phyloP scores from a whole-genome alignment of 345 rosid species.

The Bruguiera sexangula region DNA sequence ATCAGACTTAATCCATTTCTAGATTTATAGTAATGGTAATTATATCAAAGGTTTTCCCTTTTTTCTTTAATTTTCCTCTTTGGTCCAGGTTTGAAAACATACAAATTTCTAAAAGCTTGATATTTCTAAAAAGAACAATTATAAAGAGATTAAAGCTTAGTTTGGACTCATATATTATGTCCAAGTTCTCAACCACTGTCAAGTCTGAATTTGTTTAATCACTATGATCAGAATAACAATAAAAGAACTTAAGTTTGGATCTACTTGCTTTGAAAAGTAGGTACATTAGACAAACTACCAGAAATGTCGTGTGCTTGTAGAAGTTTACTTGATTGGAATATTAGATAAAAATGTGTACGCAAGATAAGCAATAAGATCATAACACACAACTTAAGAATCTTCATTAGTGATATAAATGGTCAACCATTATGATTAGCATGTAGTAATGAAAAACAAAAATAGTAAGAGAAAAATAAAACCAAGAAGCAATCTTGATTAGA shows the following conservation, averaged over 20 bases:
- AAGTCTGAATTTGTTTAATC: neutral
- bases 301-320: neutral
- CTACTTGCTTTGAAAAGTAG: constrained; percentile 6
- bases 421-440: neutral
- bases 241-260: neutral
- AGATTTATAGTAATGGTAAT: too few species aligned
- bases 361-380: constrained; percentile 1
- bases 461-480: neutral
- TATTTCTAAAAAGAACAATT: neutral
- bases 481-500: constrained; percentile 13
- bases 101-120: neutral
- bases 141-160: neutral
- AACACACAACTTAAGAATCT: constrained; percentile 11
- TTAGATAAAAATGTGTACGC: constrained; percentile 3
- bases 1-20: too few species aligned
- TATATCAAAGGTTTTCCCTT: too few species aligned
- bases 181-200: neutral
- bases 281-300: neutral
- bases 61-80: too few species aligned
- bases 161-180: neutral
- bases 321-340: neutral
- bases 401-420: constrained; percentile 15
- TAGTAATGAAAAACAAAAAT: neutral
- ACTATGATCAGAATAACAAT: neutral
- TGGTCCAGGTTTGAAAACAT: neutral